Conservation (phyloP, 129 eudicot species). For the Deinandra increscens region DNA sequence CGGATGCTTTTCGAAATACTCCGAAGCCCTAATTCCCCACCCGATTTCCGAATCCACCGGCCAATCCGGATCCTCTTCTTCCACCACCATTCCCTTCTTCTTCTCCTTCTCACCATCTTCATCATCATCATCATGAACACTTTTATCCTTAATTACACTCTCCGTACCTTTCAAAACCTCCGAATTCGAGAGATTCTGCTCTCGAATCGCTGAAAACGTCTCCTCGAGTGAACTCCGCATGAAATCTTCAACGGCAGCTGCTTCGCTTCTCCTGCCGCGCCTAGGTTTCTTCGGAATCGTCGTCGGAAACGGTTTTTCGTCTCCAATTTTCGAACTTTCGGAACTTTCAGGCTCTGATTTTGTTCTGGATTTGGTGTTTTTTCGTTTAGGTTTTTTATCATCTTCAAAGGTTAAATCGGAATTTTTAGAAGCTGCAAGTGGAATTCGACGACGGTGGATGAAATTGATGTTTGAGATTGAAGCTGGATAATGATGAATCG, state of each 20-base stretch:
- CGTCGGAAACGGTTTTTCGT: constrained; percentile 36
- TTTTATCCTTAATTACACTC: constrained; percentile 44
- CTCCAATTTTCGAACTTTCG: constrained; percentile 32
- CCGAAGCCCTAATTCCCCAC: constrained; percentile 96
- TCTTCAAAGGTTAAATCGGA: constrained; percentile 25
- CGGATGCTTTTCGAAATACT: constrained; percentile 80
- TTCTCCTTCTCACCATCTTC: constrained; percentile 19
- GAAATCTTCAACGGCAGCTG: constrained; percentile 84
- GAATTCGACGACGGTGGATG: constrained; percentile 17
- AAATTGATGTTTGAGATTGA: constrained; percentile 22
- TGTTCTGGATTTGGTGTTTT: constrained; percentile 20
- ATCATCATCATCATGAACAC: constrained; percentile 18
- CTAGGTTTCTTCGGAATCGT: constrained; percentile 71
- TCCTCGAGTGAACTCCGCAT: constrained; percentile 59
- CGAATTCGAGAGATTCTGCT: constrained; percentile 76
- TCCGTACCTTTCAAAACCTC: constrained; percentile 49
- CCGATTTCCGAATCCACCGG: constrained; percentile 95
- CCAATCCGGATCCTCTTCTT: constrained; percentile 85
- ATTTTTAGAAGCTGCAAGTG: constrained; percentile 35
- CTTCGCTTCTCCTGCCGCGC: constrained; percentile 81
- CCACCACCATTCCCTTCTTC: constrained; percentile 59
- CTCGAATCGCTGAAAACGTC: constrained; percentile 71
- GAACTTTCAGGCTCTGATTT: constrained; percentile 14
- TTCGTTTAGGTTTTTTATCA: constrained; percentile 22
- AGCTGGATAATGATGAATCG: constrained; percentile 19